phyloP scores from a whole-genome alignment of 1,284 basidiomycete genomes.

The Paramarasmius palmivorus region DNA sequence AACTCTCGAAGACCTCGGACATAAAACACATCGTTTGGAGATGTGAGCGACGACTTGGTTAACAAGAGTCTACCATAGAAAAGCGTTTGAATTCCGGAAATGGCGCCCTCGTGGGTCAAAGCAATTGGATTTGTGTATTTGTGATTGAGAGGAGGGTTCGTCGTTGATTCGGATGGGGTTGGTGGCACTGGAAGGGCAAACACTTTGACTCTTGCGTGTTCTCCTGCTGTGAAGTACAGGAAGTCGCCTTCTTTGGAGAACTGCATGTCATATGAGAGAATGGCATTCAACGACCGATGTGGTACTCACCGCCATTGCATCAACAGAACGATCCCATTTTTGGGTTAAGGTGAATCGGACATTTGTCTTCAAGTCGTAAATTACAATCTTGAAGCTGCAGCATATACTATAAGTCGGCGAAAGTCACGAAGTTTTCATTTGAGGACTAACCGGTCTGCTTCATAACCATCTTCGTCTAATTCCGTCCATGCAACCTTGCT shows the following conservation, averaged over 20 bases:
- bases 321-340: conserved; percentile 82
- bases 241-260: conserved; percentile 74
- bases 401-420: conserved; percentile 6
- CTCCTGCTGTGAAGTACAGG: conserved; percentile 76
- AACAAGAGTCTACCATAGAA: conserved; percentile 63
- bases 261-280: conserved; percentile 32
- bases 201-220: conserved; percentile 74
- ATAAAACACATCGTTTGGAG: conserved; percentile 75
- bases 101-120: conserved; percentile 58
- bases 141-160: conserved; percentile 40
- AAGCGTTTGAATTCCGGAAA: conserved; percentile 61
- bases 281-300: conserved; percentile 2
- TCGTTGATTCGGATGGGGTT: neutral
- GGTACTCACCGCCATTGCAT: conserved; percentile 50
- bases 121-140: conserved; percentile 56
- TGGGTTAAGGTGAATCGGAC: conserved; percentile 73
- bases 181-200: conserved; percentile 63
- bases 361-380: conserved; percentile 72
- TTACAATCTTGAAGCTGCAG: conserved; percentile 68
- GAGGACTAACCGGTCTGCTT: conserved; percentile 65
- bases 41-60: conserved; percentile 66
- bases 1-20: conserved; percentile 46
- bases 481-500: conserved; percentile 85
- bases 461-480: conserved; percentile 84
- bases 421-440: neutral